These are phyloP conservation scores for Forsythia viridissima DNA, from an alignment of 257 asterid species.

Conservation along the genomic window DNA sequence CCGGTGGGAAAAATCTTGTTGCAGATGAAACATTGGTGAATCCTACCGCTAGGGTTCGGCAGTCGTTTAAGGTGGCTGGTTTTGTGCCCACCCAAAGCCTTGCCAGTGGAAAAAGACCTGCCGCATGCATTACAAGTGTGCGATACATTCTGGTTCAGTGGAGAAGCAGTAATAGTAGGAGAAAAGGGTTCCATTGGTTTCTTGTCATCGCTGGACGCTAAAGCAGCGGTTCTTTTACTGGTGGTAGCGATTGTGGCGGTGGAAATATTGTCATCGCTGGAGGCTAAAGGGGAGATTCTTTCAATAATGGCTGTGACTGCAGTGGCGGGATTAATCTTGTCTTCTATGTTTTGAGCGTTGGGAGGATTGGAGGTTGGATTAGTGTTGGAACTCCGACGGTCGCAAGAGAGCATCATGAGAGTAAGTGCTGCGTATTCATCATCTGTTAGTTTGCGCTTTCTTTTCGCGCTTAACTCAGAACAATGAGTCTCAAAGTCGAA, in stretches of 20 bases:
- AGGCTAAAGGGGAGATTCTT: too few species aligned
- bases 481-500: background rate
- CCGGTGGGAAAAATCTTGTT: conserved; percentile 67
- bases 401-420: background rate
- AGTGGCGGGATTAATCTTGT: background rate
- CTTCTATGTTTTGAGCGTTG: background rate
- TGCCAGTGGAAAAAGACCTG: conserved; percentile 57
- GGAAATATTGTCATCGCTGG: background rate
- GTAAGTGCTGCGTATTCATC: background rate
- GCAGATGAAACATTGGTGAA: conserved; percentile 71
- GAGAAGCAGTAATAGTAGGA: background rate
- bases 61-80: conserved; percentile 96
- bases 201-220: background rate
- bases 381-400: background rate
- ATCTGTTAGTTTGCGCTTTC: background rate
- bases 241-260: background rate
- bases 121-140: conserved; percentile 61
- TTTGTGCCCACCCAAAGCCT: conserved; percentile 93
- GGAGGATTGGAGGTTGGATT: background rate
- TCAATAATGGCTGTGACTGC: background rate
- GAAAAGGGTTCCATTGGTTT: background rate
- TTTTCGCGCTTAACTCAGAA: background rate
- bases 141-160: background rate
- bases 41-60: conserved; percentile 56
- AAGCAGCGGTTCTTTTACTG: background rate